Evolutionary conservation across 352 stramenopile genomes (phyloP).

Genomic region (Pythium vanterpoolii): DNA sequence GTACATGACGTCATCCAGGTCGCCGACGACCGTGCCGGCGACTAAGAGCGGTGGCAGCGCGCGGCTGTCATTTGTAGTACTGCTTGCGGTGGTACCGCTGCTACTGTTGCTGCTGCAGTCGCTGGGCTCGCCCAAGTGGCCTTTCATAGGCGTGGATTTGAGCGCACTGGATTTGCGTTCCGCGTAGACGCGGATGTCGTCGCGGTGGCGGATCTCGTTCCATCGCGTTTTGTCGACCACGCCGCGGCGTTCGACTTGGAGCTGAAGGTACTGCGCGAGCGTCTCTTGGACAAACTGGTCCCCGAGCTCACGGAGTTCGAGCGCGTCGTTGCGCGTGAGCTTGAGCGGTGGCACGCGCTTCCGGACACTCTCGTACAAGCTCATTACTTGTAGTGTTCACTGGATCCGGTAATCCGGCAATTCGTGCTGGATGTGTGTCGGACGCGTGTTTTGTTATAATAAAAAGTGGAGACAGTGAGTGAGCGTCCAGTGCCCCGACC

Average conservation of each 20-base stretch:
- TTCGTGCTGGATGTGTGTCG: too few relatives aligned
- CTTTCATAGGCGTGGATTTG: constrained; percentile 1
- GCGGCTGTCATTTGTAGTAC: too few relatives aligned
- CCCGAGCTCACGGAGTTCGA: constrained; percentile 7
- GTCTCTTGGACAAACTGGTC: constrained; percentile 9
- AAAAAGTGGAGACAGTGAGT: too few relatives aligned
- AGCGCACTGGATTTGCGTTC: constrained; percentile 13
- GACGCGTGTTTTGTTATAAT: too few relatives aligned
- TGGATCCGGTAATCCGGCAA: too few relatives aligned
- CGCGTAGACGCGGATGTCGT: constrained; percentile 14
- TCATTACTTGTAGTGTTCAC: neutral
- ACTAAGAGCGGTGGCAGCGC: constrained; percentile 5
- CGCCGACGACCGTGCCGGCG: constrained; percentile 27
- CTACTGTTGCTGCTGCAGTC: too few relatives aligned
- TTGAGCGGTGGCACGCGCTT: neutral
- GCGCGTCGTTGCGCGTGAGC: neutral
- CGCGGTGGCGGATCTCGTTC: constrained; percentile 4
- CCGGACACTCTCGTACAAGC: neutral
- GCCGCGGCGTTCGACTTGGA: neutral
- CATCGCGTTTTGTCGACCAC: constrained; percentile 6
- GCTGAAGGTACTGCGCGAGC: constrained; percentile 1
- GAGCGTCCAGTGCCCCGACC: too few relatives aligned
- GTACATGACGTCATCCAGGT: constrained; percentile 25
- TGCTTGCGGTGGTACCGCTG: too few relatives aligned
- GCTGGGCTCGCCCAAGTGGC: neutral